These are phyloP conservation scores for Pyrenochaeta sp. DNA, from an alignment of 2,329 filamentous ascomycete genomes.

Conservation along the genomic window DNA sequence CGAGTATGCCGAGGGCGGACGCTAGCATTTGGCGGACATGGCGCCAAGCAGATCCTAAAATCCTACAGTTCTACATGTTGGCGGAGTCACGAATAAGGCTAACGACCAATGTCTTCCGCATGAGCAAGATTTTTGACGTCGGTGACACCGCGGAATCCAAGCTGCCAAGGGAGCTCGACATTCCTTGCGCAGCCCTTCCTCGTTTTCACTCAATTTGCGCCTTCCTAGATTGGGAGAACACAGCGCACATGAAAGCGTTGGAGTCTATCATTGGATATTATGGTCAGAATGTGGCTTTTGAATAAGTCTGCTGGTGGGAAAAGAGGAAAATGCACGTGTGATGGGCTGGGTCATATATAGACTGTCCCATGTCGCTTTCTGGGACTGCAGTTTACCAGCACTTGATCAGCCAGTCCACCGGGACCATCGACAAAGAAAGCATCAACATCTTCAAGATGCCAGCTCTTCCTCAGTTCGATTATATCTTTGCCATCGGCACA, in stretches of 20 bases:
- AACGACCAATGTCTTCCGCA: background rate
- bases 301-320: background rate
- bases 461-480: slow-evolving; percentile 65
- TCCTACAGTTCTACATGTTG: slow-evolving; percentile 6
- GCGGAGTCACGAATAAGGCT: slow-evolving; percentile 18
- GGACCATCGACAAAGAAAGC: slow-evolving; percentile 11
- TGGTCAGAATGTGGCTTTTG: slow-evolving; percentile 11
- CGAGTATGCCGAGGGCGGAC: slow-evolving; percentile 24
- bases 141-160: slow-evolving; percentile 11
- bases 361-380: slow-evolving; percentile 5
- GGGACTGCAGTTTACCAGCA: slow-evolving; percentile 8
- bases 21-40: slow-evolving; percentile 18
- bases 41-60: slow-evolving; percentile 25
- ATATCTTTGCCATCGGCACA: slow-evolving; percentile 70
- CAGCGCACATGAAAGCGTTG: slow-evolving; percentile 24
- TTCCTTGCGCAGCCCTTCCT: slow-evolving; percentile 1
- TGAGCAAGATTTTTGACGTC: slow-evolving; percentile 8
- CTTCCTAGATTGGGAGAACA: slow-evolving; percentile 6
- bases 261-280: slow-evolving; percentile 19
- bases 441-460: slow-evolving; percentile 29
- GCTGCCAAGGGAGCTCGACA: slow-evolving; percentile 20
- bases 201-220: slow-evolving; percentile 4
- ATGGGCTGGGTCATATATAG: slow-evolving; percentile 21
- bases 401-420: slow-evolving; percentile 13
- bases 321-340: slow-evolving; percentile 9